Evolutionary conservation across 116 monocot species (phyloP).

Genomic region (Phalaenopsis hybrid): DNA sequence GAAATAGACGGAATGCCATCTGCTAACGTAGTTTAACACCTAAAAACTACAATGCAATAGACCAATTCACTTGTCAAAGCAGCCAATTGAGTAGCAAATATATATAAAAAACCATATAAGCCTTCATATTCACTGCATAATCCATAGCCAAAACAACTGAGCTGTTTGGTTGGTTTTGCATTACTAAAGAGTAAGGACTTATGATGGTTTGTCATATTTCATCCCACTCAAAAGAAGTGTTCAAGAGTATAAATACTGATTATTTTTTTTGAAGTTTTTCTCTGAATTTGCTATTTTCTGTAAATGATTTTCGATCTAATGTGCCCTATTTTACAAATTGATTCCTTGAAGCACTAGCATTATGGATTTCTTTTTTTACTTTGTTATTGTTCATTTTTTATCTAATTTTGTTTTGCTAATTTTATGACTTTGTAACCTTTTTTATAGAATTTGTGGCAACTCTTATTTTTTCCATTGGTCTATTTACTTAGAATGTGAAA

Average conservation of each 20-base stretch:
- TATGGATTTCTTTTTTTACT: neutral
- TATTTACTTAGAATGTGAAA: no score
- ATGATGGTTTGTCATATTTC: neutral
- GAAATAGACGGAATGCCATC: no score
- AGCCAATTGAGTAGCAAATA: no score
- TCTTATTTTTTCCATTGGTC: neutral
- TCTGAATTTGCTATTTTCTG: neutral
- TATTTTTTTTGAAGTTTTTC: neutral
- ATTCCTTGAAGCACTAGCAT: neutral
- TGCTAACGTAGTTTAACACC: no score
- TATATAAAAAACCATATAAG: no score
- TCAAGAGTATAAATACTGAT: neutral
- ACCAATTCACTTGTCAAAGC: no score
- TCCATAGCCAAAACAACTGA: no score
- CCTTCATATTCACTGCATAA: no score
- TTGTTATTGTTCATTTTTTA: neutral
- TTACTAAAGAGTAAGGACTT: neutral
- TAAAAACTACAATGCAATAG: no score
- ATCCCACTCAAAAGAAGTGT: neutral
- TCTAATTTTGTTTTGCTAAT: neutral
- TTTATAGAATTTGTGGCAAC: neutral
- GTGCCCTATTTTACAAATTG: no score
- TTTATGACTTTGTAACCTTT: neutral
- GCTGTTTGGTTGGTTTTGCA: no score
- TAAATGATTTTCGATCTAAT: neutral